Evolutionary conservation across 2,329 filamentous ascomycete genomes (phyloP).

Genomic region (Aspergillus phoenicis): DNA sequence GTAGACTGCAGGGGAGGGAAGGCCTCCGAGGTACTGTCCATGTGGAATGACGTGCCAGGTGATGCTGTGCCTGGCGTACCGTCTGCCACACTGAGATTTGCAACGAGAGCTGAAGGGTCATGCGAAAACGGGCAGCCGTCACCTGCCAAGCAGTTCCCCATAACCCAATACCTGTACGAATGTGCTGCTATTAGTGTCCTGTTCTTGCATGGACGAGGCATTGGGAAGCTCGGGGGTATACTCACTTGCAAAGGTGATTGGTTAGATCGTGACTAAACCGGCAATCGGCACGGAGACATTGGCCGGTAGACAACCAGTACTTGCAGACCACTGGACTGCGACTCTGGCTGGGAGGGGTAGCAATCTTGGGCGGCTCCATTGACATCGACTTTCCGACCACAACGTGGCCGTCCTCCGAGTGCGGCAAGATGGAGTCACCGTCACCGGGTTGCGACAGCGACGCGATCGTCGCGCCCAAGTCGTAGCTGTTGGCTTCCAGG

Average conservation of each 20-base stretch:
- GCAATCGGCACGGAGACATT: slow-evolving; percentile 92
- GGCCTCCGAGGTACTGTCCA: slow-evolving; percentile 75
- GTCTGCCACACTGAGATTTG: slow-evolving; percentile 73
- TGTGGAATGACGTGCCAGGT: slow-evolving; percentile 68
- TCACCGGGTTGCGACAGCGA: slow-evolving; percentile 78
- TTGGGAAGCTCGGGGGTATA: slow-evolving; percentile 31
- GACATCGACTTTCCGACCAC: slow-evolving; percentile 89
- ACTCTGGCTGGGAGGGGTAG: slow-evolving; percentile 73
- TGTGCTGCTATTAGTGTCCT: background rate
- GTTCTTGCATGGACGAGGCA: background rate
- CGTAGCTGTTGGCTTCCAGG: slow-evolving; percentile 85
- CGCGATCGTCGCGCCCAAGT: slow-evolving; percentile 87
- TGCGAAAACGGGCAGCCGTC: slow-evolving; percentile 96
- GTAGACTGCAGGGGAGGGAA: slow-evolving; percentile 75
- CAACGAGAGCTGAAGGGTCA: slow-evolving; percentile 84
- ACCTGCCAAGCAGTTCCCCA: slow-evolving; percentile 91
- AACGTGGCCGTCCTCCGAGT: slow-evolving; percentile 64
- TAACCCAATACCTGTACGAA: slow-evolving; percentile 79
- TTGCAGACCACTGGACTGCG: slow-evolving; percentile 93
- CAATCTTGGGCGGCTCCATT: slow-evolving; percentile 69
- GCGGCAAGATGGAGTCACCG: slow-evolving; percentile 52
- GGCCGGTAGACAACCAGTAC: slow-evolving; percentile 94
- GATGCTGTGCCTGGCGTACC: slow-evolving; percentile 44
- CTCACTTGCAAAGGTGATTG: slow-evolving; percentile 96
- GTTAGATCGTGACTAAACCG: slow-evolving; percentile 96